These are phyloP conservation scores for Backusella psychrophila DNA, from an alignment of 192 early-diverging fungal species.

Conservation along the genomic window DNA sequence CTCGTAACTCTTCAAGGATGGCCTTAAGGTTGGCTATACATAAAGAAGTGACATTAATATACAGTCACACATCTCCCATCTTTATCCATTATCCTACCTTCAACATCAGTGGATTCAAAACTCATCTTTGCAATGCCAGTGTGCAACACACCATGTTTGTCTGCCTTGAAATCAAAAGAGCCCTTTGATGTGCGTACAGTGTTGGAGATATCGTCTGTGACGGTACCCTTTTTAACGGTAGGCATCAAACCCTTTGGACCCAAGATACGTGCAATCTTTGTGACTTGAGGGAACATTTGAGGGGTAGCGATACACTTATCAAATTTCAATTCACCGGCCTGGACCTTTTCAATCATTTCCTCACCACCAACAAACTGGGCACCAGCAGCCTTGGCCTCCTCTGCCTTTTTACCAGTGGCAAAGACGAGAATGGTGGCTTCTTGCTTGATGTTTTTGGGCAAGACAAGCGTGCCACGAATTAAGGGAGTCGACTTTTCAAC, in stretches of 20 bases:
- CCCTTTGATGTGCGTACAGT: constrained; percentile 64
- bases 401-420: constrained; percentile 82
- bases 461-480: constrained; percentile 74
- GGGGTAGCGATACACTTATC: constrained; percentile 88
- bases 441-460: constrained; percentile 65
- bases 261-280: constrained; percentile 84
- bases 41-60: background rate
- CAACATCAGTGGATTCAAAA: constrained; percentile 18
- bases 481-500: constrained; percentile 78
- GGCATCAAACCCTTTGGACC: constrained; percentile 98
- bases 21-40: constrained; percentile 50
- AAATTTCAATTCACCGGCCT: constrained; percentile 66
- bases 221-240: constrained; percentile 80
- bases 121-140: constrained; percentile 45
- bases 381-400: constrained; percentile 77
- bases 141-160: constrained; percentile 72
- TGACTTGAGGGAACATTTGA: constrained; percentile 83
- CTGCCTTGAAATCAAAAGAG: constrained; percentile 73
- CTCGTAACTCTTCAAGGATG: constrained; percentile 61
- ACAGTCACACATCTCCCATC: background rate
- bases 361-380: constrained; percentile 83
- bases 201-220: constrained; percentile 70
- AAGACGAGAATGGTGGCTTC: constrained; percentile 75
- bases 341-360: constrained; percentile 73
- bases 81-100: background rate